Percentiles rank a stretch among this genome's conserved stretches.
phyloP scores from a whole-genome alignment of 148 eudicot species.

The Rhododendron griersonianum region DNA sequence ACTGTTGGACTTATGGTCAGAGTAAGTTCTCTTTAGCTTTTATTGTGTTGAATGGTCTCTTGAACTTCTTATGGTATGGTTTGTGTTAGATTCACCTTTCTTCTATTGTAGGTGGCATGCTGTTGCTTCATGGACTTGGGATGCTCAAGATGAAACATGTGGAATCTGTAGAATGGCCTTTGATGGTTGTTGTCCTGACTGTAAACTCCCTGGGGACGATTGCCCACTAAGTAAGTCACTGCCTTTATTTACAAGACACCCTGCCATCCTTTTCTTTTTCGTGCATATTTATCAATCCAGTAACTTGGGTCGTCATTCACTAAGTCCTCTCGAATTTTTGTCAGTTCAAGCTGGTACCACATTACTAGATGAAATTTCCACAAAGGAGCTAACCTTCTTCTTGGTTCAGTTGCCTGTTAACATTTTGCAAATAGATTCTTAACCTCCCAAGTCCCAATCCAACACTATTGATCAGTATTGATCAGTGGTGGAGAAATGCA shows the following conservation, averaged over 20 bases:
- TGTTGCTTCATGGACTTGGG: slow-evolving; percentile 99
- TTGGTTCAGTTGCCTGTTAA: background rate
- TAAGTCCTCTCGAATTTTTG: background rate
- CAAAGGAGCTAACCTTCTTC: background rate
- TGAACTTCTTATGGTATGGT: background rate
- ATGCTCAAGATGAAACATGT: slow-evolving; percentile 97
- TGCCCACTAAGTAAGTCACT: slow-evolving; percentile 81
- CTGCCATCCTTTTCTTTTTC: background rate
- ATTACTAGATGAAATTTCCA: background rate
- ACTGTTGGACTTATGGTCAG: slow-evolving; percentile 23
- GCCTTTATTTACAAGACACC: background rate
- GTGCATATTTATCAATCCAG: background rate
- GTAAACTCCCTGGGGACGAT: slow-evolving; percentile 95
- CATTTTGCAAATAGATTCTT: background rate
- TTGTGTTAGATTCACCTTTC: background rate
- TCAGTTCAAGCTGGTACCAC: background rate
- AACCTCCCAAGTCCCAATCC: background rate
- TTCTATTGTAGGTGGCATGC: slow-evolving; percentile 73
- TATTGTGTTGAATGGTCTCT: background rate
- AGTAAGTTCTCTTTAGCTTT: slow-evolving; percentile 26
- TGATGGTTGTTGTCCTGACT: slow-evolving; percentile 98
- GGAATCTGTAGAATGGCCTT: slow-evolving; percentile 97
- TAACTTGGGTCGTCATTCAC: background rate
- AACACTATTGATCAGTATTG: background rate
- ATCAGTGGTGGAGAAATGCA: background rate